Conservation (phyloP, 768 basidiomycete genomes). For the Pleurotus tuoliensis region DNA sequence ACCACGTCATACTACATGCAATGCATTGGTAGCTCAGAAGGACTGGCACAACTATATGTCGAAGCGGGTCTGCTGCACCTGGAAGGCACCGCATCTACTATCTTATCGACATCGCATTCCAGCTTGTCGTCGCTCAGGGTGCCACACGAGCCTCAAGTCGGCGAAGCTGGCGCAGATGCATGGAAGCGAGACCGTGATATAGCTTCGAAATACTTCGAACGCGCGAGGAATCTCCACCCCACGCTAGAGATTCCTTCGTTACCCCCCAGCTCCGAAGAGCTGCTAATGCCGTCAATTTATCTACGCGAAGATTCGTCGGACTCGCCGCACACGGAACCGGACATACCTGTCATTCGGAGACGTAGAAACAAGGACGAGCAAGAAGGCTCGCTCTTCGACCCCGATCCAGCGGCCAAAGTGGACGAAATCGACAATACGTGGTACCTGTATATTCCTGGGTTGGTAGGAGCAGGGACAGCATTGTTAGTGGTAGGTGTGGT, state of each 20-base stretch:
- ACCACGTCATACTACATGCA: conserved; percentile 59
- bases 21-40: conserved; percentile 61
- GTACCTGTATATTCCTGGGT: conserved; percentile 75
- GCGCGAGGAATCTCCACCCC: conserved; percentile 57
- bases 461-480: conserved; percentile 84
- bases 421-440: conserved; percentile 69
- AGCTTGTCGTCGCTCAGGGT: conserved; percentile 77
- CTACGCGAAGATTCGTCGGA: conserved; percentile 13
- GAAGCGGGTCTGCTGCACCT: conserved; percentile 77
- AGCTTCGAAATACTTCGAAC: conserved; percentile 70
- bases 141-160: conserved; percentile 45
- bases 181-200: conserved; percentile 75
- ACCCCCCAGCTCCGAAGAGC: conserved; percentile 40
- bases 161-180: conserved; percentile 59
- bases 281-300: conserved; percentile 66
- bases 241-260: conserved; percentile 67
- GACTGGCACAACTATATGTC: conserved; percentile 71
- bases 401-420: conserved; percentile 37
- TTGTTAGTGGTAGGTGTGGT: conserved; percentile 75
- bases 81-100: conserved; percentile 72
- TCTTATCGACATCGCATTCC: conserved; percentile 70
- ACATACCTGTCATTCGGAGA: conserved; percentile 37
- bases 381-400: conserved; percentile 39
- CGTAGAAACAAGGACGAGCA: conserved; percentile 50
- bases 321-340: conserved; percentile 31